These are phyloP conservation scores for Linnemannia exigua DNA, from an alignment of 192 early-diverging fungal species.

Conservation along the genomic window DNA sequence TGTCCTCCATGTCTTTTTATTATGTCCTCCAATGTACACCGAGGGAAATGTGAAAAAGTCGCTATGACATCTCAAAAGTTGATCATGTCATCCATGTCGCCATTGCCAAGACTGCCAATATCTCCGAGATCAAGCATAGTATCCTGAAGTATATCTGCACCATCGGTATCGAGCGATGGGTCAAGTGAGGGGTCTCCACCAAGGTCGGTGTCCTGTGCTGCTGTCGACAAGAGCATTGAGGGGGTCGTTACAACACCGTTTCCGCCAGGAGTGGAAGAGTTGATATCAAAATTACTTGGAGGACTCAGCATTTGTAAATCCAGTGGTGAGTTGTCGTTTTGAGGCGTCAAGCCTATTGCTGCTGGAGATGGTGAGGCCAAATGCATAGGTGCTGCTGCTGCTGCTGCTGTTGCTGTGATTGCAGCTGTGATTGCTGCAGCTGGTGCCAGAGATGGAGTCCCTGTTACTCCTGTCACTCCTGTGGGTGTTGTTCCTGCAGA, in stretches of 20 bases:
- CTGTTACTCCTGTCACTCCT: conserved; percentile 3
- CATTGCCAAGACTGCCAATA: conserved; percentile 39
- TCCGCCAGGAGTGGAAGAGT: not conserved
- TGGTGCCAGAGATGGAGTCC: not conserved
- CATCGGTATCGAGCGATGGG: not conserved
- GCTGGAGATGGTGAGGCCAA: not conserved
- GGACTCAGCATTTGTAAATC: conserved; percentile 42
- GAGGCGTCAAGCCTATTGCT: not conserved
- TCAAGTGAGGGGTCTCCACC: not conserved
- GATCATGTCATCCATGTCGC: conserved; percentile 43
- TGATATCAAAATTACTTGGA: conserved; percentile 13
- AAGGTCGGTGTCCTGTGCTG: not conserved
- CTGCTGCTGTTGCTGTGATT: not conserved
- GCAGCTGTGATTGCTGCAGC: not conserved
- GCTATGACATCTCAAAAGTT: conserved; percentile 2
- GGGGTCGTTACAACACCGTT: conserved; percentile 14
- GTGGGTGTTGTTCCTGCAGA: conserved; percentile 16
- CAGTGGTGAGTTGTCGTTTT: conserved; percentile 1
- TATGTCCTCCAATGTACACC: not conserved
- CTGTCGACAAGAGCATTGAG: conserved; percentile 9
- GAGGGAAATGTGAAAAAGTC: not conserved
- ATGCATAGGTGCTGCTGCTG: not conserved
- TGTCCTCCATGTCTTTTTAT: no score
- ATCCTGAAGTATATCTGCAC: conserved; percentile 26
- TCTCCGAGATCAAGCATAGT: conserved; percentile 45